Evolutionary conservation across 2,329 filamentous ascomycete genomes (phyloP).

Genomic region (Colletotrichum echinochloae): DNA sequence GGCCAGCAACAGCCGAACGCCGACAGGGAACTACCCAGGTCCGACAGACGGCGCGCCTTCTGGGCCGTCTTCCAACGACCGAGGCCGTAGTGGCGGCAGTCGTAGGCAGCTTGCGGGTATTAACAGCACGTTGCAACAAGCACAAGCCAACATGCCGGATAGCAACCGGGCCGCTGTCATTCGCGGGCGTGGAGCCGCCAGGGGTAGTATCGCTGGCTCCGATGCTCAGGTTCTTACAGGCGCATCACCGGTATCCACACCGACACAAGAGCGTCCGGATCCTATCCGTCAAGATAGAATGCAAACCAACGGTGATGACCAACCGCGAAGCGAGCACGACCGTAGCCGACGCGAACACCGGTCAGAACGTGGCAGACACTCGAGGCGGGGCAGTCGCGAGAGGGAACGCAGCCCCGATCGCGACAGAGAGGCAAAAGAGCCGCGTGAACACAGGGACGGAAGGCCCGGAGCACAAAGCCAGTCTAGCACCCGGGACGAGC

Average conservation of each 20-base stretch:
- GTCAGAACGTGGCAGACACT: conserved; percentile 53
- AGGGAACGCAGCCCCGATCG: conserved; percentile 61
- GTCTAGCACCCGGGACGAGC: conserved; percentile 44
- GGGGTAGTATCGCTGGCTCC: conserved; percentile 62
- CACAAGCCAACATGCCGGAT: conserved; percentile 57
- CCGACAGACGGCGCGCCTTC: conserved; percentile 37
- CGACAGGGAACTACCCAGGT: conserved; percentile 30
- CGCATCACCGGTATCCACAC: conserved; percentile 63
- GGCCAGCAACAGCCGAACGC: conserved; percentile 27
- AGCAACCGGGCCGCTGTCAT: conserved; percentile 50
- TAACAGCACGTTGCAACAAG: conserved; percentile 68
- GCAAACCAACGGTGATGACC: conserved; percentile 52
- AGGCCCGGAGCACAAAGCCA: conserved; percentile 48
- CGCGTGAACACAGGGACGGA: conserved; percentile 59
- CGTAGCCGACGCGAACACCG: conserved; percentile 58
- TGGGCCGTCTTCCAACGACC: conserved; percentile 47
- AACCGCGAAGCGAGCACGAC: conserved; percentile 57
- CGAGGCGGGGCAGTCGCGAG: conserved; percentile 56
- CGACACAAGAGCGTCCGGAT: conserved; percentile 62
- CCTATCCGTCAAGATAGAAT: conserved; percentile 54
- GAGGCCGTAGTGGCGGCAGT: conserved; percentile 51
- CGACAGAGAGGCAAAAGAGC: conserved; percentile 60
- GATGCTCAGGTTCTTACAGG: conserved; percentile 69
- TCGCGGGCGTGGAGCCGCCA: conserved; percentile 51
- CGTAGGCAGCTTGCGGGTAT: conserved; percentile 69